These are phyloP conservation scores for Colletotrichum noveboracense DNA, from an alignment of 2,329 filamentous ascomycete species.

Conservation along the genomic window DNA sequence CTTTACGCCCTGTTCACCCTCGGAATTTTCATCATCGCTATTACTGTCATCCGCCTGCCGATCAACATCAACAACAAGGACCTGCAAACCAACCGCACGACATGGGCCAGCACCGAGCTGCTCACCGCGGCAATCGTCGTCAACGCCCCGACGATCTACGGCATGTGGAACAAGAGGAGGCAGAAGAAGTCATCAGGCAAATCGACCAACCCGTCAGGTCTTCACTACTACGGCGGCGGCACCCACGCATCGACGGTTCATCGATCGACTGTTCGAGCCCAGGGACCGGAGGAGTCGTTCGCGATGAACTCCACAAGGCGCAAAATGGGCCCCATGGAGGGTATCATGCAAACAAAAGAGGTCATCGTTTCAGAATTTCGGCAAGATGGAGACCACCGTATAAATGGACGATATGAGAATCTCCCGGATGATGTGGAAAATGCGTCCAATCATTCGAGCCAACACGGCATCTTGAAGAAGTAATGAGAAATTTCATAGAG, in stretches of 20 bases:
- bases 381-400: conserved; percentile 1
- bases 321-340: conserved; percentile 9
- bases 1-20: conserved; percentile 39
- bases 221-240: conserved; percentile 9
- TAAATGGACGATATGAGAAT: conserved; percentile 5
- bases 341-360: conserved; percentile 20
- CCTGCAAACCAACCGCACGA: conserved; percentile 38
- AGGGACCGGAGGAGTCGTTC: neutral
- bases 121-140: conserved; percentile 32
- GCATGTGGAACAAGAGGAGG: conserved; percentile 33
- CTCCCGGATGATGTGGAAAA: conserved; percentile 13
- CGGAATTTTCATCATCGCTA: conserved; percentile 42
- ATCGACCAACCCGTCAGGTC: conserved; percentile 14
- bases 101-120: conserved; percentile 44
- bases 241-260: conserved; percentile 6
- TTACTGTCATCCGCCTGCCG: conserved; percentile 42
- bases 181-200: conserved; percentile 25
- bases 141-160: conserved; percentile 42
- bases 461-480: conserved; percentile 6
- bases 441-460: conserved; percentile 1
- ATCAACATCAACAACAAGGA: conserved; percentile 39
- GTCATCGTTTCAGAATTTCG: conserved; percentile 17
- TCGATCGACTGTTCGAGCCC: neutral
- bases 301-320: neutral
- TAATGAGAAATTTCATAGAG: neutral